phyloP scores from a whole-genome alignment of 2,329 filamentous ascomycete genomes.

The Neophaeococcomyces mojaviensis region DNA sequence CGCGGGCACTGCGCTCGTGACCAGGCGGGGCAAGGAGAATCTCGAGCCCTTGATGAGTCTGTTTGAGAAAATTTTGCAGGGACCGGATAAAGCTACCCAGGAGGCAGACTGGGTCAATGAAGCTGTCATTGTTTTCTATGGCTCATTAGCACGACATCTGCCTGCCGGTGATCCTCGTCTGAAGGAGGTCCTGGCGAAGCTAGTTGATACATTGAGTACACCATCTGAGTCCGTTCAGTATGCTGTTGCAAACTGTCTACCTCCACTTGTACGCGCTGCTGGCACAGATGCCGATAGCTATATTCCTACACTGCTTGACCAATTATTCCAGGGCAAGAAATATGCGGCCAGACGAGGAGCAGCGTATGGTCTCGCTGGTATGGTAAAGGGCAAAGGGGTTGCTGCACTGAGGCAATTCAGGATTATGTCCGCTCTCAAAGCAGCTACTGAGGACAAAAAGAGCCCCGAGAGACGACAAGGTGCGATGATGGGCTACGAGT shows the following conservation, averaged over 20 bases:
- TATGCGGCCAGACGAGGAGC: conserved; percentile 90
- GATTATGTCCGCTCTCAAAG: conserved; percentile 71
- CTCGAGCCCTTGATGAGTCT: conserved; percentile 87
- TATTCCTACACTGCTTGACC: conserved; percentile 70
- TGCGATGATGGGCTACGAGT: conserved; percentile 80
- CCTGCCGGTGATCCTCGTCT: conserved; percentile 78
- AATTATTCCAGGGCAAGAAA: conserved; percentile 77
- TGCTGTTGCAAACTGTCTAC: conserved; percentile 87
- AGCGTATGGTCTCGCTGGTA: conserved; percentile 86
- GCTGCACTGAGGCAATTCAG: conserved; percentile 74
- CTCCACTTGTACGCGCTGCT: conserved; percentile 78
- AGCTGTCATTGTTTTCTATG: conserved; percentile 95
- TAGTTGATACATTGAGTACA: conserved; percentile 81
- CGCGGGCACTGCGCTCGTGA: conserved; percentile 73
- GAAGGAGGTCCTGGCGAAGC: conserved; percentile 75
- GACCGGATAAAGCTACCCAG: conserved; percentile 71
- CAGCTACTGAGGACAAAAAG: conserved; percentile 90
- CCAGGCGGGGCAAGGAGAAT: conserved; percentile 69
- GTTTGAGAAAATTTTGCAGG: conserved; percentile 81
- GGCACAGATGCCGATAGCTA: conserved; percentile 71
- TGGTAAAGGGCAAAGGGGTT: conserved; percentile 83
- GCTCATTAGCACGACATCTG: conserved; percentile 82
- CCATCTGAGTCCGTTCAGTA: conserved; percentile 96
- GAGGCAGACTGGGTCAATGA: conserved; percentile 87
- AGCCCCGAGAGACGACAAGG: conserved; percentile 83